phyloP scores from a whole-genome alignment of 1,139 yeast genomes.

The Spathaspora sp. region DNA sequence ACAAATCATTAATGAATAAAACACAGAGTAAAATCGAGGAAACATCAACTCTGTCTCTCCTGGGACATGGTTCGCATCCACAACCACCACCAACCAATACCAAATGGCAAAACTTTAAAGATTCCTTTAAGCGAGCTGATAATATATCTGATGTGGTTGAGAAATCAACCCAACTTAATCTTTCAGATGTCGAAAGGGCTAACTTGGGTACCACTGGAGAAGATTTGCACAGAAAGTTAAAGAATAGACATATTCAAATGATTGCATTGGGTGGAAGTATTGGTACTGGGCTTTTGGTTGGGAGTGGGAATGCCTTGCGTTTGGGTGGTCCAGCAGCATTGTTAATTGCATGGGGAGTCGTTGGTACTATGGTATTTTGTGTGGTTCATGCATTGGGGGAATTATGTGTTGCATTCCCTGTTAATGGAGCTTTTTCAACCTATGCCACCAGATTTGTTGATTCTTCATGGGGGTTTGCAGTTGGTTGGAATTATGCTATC shows the following conservation, averaged over 20 bases:
- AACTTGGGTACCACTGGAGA: conserved; percentile 28
- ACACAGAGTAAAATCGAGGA: not conserved
- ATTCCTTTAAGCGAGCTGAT: conserved; percentile 39
- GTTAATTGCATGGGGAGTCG: conserved; percentile 63
- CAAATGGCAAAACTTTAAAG: conserved; percentile 23
- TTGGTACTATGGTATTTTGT: conserved; percentile 69
- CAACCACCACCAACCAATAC: conserved; percentile 4
- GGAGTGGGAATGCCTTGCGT: conserved; percentile 65
- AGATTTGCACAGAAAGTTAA: conserved; percentile 39
- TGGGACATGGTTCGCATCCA: not conserved
- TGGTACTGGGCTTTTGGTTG: conserved; percentile 72
- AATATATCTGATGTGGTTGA: not conserved
- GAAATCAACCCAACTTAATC: conserved; percentile 2
- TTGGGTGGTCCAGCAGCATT: conserved; percentile 83
- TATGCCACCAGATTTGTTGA: conserved; percentile 72
- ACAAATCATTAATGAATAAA: not conserved
- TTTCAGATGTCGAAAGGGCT: conserved; percentile 29
- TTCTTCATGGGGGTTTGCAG: conserved; percentile 75
- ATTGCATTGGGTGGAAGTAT: conserved; percentile 67
- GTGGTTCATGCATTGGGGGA: conserved; percentile 88
- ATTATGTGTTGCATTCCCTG: conserved; percentile 74
- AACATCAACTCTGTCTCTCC: not conserved
- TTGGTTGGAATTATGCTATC: conserved; percentile 78
- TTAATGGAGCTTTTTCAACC: conserved; percentile 76
- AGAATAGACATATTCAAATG: conserved; percentile 58